phyloP scores from a whole-genome alignment of 2,329 filamentous ascomycete genomes.

The Fusarium torreyae region DNA sequence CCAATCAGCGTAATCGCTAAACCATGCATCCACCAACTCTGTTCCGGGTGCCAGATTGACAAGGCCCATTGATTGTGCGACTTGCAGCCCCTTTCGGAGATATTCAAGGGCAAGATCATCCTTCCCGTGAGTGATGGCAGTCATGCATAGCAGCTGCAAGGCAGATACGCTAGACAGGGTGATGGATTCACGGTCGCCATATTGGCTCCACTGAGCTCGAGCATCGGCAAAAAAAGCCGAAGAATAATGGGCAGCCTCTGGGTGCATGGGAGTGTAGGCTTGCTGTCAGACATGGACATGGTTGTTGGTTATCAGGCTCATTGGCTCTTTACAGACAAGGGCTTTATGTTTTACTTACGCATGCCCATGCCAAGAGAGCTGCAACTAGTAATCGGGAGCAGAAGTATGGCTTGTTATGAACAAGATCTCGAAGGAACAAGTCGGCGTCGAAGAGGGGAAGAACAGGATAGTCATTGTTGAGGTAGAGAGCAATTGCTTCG shows the following conservation, averaged over 20 bases:
- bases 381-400: not conserved
- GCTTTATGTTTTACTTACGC: not conserved
- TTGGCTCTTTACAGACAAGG: too few species aligned
- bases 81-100: not conserved
- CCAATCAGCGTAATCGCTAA: not conserved
- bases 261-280: not conserved
- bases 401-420: slow-evolving; percentile 1
- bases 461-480: slow-evolving; percentile 1
- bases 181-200: not conserved
- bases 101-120: not conserved
- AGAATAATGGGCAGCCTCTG: not conserved
- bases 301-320: too few species aligned
- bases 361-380: slow-evolving; percentile 1
- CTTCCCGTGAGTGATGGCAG: not conserved
- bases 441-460: not conserved
- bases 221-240: not conserved
- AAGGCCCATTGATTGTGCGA: slow-evolving; percentile 1
- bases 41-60: not conserved
- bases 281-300: not conserved
- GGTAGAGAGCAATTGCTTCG: slow-evolving; percentile 4
- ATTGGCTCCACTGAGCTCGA: not conserved
- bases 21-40: not conserved
- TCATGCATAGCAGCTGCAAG: not conserved
- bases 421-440: not conserved
- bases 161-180: slow-evolving; percentile 1